Evolutionary conservation across 2,329 filamentous ascomycete species (phyloP), one percentile per base, ranked within the genome.

Genomic region (Neofusicoccum cordaticola): DNA sequence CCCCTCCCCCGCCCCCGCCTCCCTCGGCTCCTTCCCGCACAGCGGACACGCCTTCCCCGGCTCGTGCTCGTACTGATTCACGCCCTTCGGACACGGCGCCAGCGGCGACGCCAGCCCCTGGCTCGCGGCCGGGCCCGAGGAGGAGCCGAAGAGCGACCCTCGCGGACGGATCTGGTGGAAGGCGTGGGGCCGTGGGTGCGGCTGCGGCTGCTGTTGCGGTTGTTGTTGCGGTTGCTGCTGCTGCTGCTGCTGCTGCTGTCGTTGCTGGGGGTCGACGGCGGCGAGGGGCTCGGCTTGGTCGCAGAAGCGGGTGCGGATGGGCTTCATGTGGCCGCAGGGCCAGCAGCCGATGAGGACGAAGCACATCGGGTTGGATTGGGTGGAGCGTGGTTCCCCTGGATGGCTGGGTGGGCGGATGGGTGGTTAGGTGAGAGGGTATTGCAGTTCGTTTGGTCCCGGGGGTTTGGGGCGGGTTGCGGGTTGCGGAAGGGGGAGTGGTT

Each of bases 271-370:
- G 39, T 44, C n/a, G 11, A 15, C 35, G 41, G 27, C 27, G 37
- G 37, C 13, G 37, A 58, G 53, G 6, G n/a, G 47, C 35, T 50
- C 58, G 15, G 47, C 58, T n/a, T 50, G 34, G 58, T 62, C 58
- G 58, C 58, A 62, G 58, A 50, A 62, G 45, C 58, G 58, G 7
- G 58, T 62, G 34, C 58, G 58, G 13, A 62, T 27, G 4, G 58
- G 45, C 19, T 50, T 51, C 58, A 62, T 62, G 58, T 62, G 58
- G 45, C 58, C 58, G 45, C 58, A 62, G 17, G 44, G 58, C 58
- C 45, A 51, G 35, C 58, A 62, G 34, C 58, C 58, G 45, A 62
- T 41, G 58, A 62, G 45, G 34, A 62, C 58, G 58, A 62, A 62
- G 58, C 58, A 62, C 58, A 62, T 58, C 6, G 39, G 37, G 17